Base-by-base conservation (phyloP, 352 stramenopile species). In the Phytophthora syringae region DNA sequence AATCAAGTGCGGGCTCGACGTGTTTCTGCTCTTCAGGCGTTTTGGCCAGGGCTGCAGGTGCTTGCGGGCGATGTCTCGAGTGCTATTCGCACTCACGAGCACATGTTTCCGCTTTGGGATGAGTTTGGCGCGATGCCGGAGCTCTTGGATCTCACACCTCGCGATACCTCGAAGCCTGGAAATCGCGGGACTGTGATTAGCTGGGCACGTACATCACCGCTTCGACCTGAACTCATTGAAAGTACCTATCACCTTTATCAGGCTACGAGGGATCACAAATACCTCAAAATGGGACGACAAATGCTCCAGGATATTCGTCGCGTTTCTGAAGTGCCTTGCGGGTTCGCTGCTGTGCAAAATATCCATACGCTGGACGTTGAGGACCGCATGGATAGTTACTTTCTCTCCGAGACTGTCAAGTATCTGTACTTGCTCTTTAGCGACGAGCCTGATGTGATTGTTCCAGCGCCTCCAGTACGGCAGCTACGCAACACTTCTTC, bases 351-450 rank as follows among this genome's bases (percentile, higher is more conserved):
- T 1, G 79, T 96, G n/a, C 88, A 86, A 18, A 80, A 98, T 62
- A 95, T 98, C 64, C 77, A 95, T 52, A 96, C 88, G 18, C 76
- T 95, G 6, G 73, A 86, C 2, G 85, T 99, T 9, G 82, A 98
- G 27, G 92, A 99, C 62, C 93, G 97, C 64, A 99, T 99, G 98
- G 96, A 98, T 62, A 99, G 92, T 53, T 99, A 98, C 60, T 99
- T 99, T 65, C 79, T 99, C 2, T 97, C 90, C 2, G 98, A 99
- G 82, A 99, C 98, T 4, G 83, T 98, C 28, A 99, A 99, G 76
- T 99, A 99, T 69, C 67, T 99, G 15, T 99, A 98, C 77, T 67
- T 99, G 27, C 93, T 99, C 22, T 99, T 99, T 78, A 97, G 98
- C 51, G 93, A 98, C 27, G 82, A 93, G 30, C 76, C 80, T 7